phyloP scores from a whole-genome alignment of 148 eudicot genomes.

The Fallopia convolvulus region DNA sequence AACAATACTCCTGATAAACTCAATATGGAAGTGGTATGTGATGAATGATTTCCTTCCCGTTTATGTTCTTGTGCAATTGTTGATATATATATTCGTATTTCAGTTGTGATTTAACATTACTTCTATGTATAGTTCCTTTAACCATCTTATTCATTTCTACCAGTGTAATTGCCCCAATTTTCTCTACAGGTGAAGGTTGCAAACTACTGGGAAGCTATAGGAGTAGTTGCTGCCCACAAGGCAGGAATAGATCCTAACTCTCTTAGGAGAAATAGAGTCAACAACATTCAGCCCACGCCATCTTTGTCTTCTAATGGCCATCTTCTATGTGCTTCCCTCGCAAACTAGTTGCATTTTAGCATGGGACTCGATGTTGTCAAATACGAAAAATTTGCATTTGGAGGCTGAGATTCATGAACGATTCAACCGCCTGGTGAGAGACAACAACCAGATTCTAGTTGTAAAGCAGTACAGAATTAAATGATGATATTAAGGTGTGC shows the following conservation, averaged over 20 bases:
- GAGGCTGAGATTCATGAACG: neutral
- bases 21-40: slow-evolving; percentile 59
- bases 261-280: slow-evolving; percentile 52
- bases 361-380: no score
- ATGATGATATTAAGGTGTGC: slow-evolving; percentile 1
- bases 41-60: neutral
- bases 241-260: slow-evolving; percentile 87
- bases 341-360: neutral
- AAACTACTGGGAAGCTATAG: slow-evolving; percentile 94
- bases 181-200: slow-evolving; percentile 60
- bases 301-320: slow-evolving; percentile 34
- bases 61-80: neutral
- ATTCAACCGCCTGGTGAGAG: neutral
- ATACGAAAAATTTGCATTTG: neutral
- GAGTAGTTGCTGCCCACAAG: slow-evolving; percentile 87
- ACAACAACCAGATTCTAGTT: neutral
- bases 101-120: no score
- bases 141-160: no score
- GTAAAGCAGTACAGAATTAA: neutral
- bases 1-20: slow-evolving; percentile 68
- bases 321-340: neutral
- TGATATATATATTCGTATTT: neutral
- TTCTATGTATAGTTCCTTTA: no score
- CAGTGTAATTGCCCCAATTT: neutral
- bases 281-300: slow-evolving; percentile 31